Conservation (phyloP, 768 basidiomycete species). For the Dacryopinax primogenitus region DNA sequence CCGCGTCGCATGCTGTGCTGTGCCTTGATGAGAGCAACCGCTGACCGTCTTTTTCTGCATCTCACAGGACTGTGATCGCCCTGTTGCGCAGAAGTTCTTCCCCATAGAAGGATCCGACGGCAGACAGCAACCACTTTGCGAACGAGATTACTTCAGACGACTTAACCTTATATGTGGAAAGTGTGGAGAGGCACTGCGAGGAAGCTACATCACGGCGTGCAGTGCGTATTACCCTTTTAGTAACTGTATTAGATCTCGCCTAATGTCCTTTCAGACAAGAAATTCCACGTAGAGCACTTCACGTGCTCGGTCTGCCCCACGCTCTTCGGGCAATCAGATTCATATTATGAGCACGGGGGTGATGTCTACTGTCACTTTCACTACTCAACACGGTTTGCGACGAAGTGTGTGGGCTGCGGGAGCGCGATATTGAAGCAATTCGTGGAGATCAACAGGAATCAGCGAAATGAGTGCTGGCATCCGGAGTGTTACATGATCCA, state of each 20-base stretch:
- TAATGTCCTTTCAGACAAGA: conserved; percentile 54
- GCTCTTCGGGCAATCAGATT: conserved; percentile 93
- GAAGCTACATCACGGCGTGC: conserved; percentile 98
- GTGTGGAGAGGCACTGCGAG: conserved; percentile 84
- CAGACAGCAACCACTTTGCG: conserved; percentile 88
- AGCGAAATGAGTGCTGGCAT: conserved; percentile 98
- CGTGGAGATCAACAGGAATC: conserved; percentile 97
- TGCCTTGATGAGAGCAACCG: background rate
- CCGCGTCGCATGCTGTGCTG: background rate
- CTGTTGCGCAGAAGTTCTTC: conserved; percentile 98
- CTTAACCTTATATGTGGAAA: conserved; percentile 94
- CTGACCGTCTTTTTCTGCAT: conserved; percentile 4
- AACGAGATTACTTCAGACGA: conserved; percentile 93
- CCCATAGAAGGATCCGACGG: conserved; percentile 87
- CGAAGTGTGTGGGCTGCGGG: conserved; percentile 94
- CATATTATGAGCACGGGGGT: conserved; percentile 97
- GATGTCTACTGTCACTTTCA: conserved; percentile 98
- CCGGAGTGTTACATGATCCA: conserved; percentile 99
- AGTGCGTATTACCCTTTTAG: conserved; percentile 42
- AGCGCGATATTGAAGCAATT: conserved; percentile 98
- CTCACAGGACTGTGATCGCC: conserved; percentile 79
- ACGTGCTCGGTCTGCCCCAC: conserved; percentile 94
- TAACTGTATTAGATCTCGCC: conserved; percentile 7
- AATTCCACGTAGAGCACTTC: conserved; percentile 98
- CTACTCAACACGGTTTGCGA: conserved; percentile 96